Conservation (phyloP, 768 basidiomycete genomes). For the Mycena amicta region DNA sequence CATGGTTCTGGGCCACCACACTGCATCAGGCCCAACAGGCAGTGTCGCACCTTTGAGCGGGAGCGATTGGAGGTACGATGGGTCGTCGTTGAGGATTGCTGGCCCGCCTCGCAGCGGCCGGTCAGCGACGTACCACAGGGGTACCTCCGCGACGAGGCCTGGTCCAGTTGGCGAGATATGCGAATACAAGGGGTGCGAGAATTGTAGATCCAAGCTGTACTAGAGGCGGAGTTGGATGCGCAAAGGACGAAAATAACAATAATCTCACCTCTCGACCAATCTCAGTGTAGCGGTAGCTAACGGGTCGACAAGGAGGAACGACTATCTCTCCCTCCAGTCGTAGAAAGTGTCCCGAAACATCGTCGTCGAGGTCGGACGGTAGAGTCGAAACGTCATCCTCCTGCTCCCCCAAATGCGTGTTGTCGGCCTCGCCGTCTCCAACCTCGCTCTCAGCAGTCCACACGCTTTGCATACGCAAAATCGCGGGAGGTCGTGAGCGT, state of each 20-base stretch:
- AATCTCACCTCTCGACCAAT: constrained; percentile 23
- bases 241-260: no score
- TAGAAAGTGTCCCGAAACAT: constrained; percentile 9
- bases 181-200: constrained; percentile 17
- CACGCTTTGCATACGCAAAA: constrained; percentile 11
- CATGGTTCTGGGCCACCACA: constrained; percentile 16
- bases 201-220: constrained; percentile 21
- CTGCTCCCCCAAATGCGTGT: no score
- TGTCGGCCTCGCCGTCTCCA: not conserved
- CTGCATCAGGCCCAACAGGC: constrained; percentile 1
- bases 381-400: constrained; percentile 2
- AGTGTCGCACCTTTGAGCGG: constrained; percentile 19
- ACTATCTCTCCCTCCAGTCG: constrained; percentile 19
- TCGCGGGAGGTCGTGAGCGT: not conserved
- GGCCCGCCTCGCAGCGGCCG: constrained; percentile 2
- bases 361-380: constrained; percentile 4
- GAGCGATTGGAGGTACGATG: constrained; percentile 9
- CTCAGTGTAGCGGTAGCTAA: constrained; percentile 23
- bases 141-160: constrained; percentile 19
- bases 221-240: no score
- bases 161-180: constrained; percentile 23
- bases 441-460: constrained; percentile 12
- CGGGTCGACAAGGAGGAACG: constrained; percentile 21
- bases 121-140: constrained; percentile 20
- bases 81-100: constrained; percentile 13